Base-by-base conservation (phyloP, 208 protist species). In the Strigomonas culicis region DNA sequence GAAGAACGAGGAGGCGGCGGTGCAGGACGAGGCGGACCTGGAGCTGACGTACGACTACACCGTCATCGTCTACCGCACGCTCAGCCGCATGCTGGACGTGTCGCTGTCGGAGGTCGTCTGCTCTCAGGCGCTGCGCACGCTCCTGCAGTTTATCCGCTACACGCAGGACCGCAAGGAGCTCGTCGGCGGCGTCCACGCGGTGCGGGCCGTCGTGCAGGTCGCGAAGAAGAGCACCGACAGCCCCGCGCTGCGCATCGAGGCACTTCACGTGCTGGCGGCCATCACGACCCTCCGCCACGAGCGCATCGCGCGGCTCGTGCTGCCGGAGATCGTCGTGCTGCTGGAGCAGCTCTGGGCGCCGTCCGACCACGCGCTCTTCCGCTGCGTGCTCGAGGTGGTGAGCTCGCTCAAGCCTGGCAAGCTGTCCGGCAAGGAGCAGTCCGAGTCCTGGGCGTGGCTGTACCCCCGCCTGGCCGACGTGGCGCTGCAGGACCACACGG, bases 1-100 rank as follows among this genome's bases (percentile, higher is more conserved):
- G 51, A 83, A 84, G 39, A 80, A 86, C 59, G 86, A 90, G 53
- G 85, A 88, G 53, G 72, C 80, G 6, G 79, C 74, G 17, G 77
- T 88, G 69, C 82, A 88, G 61, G 81, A 88, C 68, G 90, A 92
- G 64, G 83, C 82, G 15, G 90, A 96, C 59, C 75, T 93, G 10
- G 83, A 91, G 66, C 77, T 96, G n/a, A 92, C 86, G n/a, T 93
- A 87, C 66, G 88, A 96, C 70, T 96, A 94, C 75, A 92, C 84
- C 31, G 86, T 93, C 31, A 96, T 96, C 69, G 88, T 93, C 13
- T 96, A 96, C 76, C 85, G 88, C 59, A 88, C 89, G 46, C 72
- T 96, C 24, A 89, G 87, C 60, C 85, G 86, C 46, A 91, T 94
- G 82, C 70, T 96, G 24, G 90, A 94, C 71, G 66, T 83, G 36